Percentiles rank a stretch among this genome's conserved stretches.
phyloP scores from a whole-genome alignment of 106 monocot species.

The Ottelia alismoides region DNA sequence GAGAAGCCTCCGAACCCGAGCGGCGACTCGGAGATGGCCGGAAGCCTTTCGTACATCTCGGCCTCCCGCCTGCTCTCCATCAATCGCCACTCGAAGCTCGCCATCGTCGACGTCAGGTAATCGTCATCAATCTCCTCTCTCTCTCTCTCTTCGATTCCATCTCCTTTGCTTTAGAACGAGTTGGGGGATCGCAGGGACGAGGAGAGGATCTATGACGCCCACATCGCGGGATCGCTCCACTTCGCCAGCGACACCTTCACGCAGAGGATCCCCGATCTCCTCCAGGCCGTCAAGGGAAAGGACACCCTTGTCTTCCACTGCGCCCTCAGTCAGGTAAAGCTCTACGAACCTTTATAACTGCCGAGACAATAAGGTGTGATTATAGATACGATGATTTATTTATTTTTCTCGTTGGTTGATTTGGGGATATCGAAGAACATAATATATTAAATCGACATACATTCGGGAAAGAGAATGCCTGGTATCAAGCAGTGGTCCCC shows the following conservation, averaged over 20 bases:
- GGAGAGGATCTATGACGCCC: slow-evolving; percentile 86
- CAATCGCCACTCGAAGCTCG: slow-evolving; percentile 33
- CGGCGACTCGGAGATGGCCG: slow-evolving; percentile 51
- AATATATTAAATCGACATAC: too few species aligned
- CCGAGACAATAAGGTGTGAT: too few species aligned
- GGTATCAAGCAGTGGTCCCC: too few species aligned
- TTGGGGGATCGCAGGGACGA: slow-evolving; percentile 71
- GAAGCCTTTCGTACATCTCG: slow-evolving; percentile 53
- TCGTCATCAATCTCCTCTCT: not conserved
- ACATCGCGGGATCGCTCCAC: slow-evolving; percentile 83
- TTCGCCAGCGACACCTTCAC: slow-evolving; percentile 60
- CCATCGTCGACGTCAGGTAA: slow-evolving; percentile 87
- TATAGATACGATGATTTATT: too few species aligned
- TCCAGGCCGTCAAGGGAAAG: slow-evolving; percentile 47
- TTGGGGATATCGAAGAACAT: too few species aligned
- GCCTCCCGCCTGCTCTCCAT: slow-evolving; percentile 42
- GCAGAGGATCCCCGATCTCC: slow-evolving; percentile 48
- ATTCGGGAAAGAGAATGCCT: too few species aligned
- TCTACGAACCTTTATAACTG: too few species aligned
- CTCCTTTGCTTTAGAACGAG: not conserved
- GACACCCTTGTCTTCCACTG: slow-evolving; percentile 95
- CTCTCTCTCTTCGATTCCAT: not conserved
- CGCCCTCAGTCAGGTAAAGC: slow-evolving; percentile 97
- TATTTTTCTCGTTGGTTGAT: too few species aligned
- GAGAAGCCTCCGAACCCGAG: too few species aligned